phyloP scores from a whole-genome alignment of 179 eudicot genomes.

The Patellifolia procumbens region DNA sequence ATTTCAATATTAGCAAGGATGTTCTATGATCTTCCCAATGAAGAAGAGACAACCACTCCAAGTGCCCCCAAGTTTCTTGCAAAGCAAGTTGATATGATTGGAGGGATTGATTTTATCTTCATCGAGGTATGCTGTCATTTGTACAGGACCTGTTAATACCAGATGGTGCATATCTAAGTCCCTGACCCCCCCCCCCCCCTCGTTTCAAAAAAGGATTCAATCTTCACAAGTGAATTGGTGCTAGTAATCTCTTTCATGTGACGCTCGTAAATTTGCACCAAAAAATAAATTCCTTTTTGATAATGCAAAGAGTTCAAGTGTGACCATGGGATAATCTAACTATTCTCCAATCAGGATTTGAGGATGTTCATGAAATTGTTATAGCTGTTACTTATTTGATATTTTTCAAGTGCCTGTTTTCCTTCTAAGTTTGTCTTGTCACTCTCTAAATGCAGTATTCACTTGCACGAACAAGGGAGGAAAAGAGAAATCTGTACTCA shows the following conservation, averaged over 20 bases:
- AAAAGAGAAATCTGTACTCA: constrained; percentile 80
- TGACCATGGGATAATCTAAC: not conserved
- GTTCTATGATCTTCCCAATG: constrained; percentile 80
- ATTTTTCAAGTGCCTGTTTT: constrained; percentile 4
- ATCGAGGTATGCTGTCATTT: constrained; percentile 63
- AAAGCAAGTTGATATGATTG: constrained; percentile 86
- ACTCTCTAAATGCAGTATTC: constrained; percentile 59
- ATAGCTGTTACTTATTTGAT: not conserved
- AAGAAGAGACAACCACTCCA: constrained; percentile 32
- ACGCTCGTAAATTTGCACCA: not conserved
- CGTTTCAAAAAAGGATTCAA: not conserved
- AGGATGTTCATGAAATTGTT: not conserved
- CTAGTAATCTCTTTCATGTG: not conserved
- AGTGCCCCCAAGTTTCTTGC: constrained; percentile 56
- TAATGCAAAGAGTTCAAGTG: not conserved
- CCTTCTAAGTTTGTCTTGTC: constrained; percentile 7
- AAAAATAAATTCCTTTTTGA: not conserved
- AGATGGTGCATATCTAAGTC: not conserved
- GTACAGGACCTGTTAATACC: not conserved
- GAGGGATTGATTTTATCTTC: constrained; percentile 89
- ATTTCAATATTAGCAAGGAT: constrained; percentile 88
- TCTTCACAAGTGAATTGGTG: not conserved
- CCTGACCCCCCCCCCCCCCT: not conserved
- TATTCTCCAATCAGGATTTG: not conserved
- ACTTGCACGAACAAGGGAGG: constrained; percentile 85